Evolutionary conservation across 2,329 filamentous ascomycete species (phyloP).

Genomic region (Fusarium mexicanum): DNA sequence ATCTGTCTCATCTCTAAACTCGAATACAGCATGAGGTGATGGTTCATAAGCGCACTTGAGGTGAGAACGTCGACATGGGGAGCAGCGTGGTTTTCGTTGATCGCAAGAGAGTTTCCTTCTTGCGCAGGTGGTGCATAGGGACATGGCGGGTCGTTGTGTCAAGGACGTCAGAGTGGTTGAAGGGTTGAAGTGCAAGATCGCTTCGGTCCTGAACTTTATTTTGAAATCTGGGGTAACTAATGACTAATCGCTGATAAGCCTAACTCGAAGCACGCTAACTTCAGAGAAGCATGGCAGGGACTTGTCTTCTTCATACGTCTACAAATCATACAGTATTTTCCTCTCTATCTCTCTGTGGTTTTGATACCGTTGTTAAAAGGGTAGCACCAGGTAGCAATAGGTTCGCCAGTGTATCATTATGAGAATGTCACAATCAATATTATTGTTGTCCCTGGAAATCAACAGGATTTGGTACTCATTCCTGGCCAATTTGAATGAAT

Average conservation of each 20-base stretch:
- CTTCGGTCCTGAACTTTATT: not conserved
- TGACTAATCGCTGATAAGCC: not conserved
- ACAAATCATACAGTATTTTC: accelerated
- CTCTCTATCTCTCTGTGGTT: accelerated
- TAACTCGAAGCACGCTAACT: not conserved
- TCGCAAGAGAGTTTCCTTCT: not conserved
- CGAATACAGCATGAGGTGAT: accelerated
- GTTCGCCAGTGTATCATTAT: too few species aligned
- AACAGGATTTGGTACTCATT: not conserved
- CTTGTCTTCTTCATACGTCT: too few species aligned
- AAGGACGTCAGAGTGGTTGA: too few species aligned
- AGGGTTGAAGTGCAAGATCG: not conserved
- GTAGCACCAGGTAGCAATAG: accelerated
- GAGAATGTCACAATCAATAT: not conserved
- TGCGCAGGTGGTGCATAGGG: not conserved
- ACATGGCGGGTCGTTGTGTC: not conserved
- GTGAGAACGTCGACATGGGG: not conserved
- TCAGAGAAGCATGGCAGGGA: too few species aligned
- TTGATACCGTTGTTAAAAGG: accelerated
- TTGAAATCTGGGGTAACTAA: not conserved
- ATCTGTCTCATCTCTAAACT: not conserved
- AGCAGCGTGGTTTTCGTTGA: not conserved
- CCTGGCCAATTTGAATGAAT: accelerated
- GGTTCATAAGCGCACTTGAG: not conserved
- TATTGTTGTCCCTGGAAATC: not conserved